Percentiles rank a stretch among this genome's conserved stretches.
These are phyloP conservation scores for Aristolochia fimbriata DNA, from an alignment of 164 flowering plant species.

Conservation along the genomic window DNA sequence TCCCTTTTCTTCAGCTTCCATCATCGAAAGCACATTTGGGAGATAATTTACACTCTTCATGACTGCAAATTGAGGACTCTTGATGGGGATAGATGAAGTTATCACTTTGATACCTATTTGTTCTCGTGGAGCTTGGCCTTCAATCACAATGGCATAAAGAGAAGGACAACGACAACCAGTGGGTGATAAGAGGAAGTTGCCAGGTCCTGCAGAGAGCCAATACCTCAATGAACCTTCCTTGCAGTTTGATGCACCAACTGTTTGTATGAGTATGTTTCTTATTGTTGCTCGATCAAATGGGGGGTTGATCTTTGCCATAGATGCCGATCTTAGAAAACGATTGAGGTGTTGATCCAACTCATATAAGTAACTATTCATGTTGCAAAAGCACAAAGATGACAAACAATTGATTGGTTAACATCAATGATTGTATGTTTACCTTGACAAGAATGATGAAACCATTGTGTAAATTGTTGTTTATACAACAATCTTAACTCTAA, in stretches of 20 bases:
- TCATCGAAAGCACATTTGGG: slow-evolving; percentile 74
- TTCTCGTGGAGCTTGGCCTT: slow-evolving; percentile 33
- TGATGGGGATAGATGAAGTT: slow-evolving; percentile 70
- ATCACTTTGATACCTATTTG: slow-evolving; percentile 59
- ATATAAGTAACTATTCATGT: slow-evolving; percentile 49
- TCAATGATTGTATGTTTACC: too few relatives aligned
- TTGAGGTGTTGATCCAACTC: slow-evolving; percentile 87
- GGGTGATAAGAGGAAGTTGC: slow-evolving; percentile 76
- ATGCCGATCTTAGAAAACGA: slow-evolving; percentile 69
- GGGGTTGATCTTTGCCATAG: slow-evolving; percentile 53
- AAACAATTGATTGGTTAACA: too few relatives aligned
- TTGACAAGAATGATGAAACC: too few relatives aligned
- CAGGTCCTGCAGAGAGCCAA: slow-evolving; percentile 89
- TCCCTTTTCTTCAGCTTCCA: slow-evolving; percentile 84
- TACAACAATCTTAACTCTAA: too few relatives aligned
- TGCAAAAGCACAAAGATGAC: not conserved
- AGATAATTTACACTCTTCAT: slow-evolving; percentile 92
- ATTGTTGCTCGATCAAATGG: slow-evolving; percentile 58
- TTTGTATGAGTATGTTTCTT: slow-evolving; percentile 60
- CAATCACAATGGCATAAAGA: slow-evolving; percentile 73
- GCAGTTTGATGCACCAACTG: slow-evolving; percentile 71
- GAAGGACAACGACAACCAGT: slow-evolving; percentile 40
- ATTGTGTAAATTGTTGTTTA: too few relatives aligned
- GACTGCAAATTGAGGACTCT: slow-evolving; percentile 74
- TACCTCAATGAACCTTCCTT: slow-evolving; percentile 69